Base-by-base conservation (phyloP, 1,284 basidiomycete genomes). In the Pholiota adiposa region DNA sequence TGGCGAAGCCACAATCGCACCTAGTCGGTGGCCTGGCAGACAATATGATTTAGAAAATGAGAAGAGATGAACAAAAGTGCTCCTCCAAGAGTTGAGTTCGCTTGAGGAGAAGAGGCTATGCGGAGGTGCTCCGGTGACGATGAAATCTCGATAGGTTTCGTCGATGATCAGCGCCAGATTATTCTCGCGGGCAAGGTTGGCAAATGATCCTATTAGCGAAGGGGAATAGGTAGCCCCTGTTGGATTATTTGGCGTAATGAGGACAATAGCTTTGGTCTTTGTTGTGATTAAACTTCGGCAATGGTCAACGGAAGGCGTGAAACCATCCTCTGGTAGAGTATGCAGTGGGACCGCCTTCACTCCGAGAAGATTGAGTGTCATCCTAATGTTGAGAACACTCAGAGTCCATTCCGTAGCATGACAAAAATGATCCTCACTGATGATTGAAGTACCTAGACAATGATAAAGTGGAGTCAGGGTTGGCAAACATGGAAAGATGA, bases 71-170 rank as follows among this genome's bases (percentile, higher is more conserved):
- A 94, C 81, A 51, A 94, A 70, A 55, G 81, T 86, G 0, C 73
- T 70, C 36, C 89, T 80, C 90, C 91, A 93, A 4, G 68, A 65
- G 63, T 56, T 36, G 4, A 60, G 40, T 41, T 60, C 58, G 19
- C 59, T 8, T 12, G 68, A 60, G 1, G 72, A 67, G 69, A 88
- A 91, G 21, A 88, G 79, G 40, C 69, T 65, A 71, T 89, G 90
- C 0, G 89, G 85, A 6, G 78, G 76, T 25, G 71, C 72, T 14
- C 73, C 73, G 14, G 79, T 69, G 0, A 81, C 74, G 46, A 94
- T 79, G 68, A 96, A 95, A 69, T 96, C 93, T 18, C 93, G 85
- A 73, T 97, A 96, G 0, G 93, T 94, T 74, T 94, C 92, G 72
- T 95, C 93, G n/a, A 96, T 63, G 21, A 96, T 83, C n/a, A 96